Conservation (phyloP, 805 yeast species). For the Sugiyamaella marilandica region DNA sequence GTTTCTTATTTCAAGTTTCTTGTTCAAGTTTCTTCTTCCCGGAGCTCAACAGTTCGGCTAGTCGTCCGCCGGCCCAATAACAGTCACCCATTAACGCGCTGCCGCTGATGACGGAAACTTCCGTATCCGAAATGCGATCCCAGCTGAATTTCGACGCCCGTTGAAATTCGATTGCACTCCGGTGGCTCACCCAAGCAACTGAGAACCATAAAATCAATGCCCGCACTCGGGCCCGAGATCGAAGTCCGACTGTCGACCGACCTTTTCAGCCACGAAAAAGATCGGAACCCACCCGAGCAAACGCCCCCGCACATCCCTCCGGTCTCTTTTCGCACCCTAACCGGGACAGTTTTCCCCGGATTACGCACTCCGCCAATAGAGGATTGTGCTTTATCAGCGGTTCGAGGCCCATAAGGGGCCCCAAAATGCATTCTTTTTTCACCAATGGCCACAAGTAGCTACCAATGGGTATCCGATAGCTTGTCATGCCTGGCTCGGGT, state of each 20-base stretch:
- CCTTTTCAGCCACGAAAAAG: not conserved
- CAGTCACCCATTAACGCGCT: too few relatives aligned
- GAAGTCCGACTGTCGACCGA: too few relatives aligned
- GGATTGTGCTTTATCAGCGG: not conserved
- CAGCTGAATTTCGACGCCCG: too few relatives aligned
- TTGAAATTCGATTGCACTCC: too few relatives aligned
- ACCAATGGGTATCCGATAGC: too few relatives aligned
- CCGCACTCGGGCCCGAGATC: too few relatives aligned
- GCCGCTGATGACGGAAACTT: too few relatives aligned
- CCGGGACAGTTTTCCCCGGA: not conserved
- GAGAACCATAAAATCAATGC: too few relatives aligned
- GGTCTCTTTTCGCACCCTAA: not conserved
- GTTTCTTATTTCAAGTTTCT: constrained; percentile 2
- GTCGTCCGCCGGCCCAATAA: too few relatives aligned
- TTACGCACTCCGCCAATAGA: not conserved
- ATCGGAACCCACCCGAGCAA: not conserved
- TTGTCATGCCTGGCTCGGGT: too few relatives aligned
- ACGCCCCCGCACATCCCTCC: not conserved
- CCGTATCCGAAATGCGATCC: too few relatives aligned
- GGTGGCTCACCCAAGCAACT: too few relatives aligned
- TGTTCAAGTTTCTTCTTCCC: not conserved
- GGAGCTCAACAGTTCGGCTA: not conserved
- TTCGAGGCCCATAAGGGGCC: not conserved
- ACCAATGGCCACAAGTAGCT: not conserved
- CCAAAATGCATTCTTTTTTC: not conserved